phyloP scores from a whole-genome alignment of 306 rosid species.

The Ormosia semicastrata region DNA sequence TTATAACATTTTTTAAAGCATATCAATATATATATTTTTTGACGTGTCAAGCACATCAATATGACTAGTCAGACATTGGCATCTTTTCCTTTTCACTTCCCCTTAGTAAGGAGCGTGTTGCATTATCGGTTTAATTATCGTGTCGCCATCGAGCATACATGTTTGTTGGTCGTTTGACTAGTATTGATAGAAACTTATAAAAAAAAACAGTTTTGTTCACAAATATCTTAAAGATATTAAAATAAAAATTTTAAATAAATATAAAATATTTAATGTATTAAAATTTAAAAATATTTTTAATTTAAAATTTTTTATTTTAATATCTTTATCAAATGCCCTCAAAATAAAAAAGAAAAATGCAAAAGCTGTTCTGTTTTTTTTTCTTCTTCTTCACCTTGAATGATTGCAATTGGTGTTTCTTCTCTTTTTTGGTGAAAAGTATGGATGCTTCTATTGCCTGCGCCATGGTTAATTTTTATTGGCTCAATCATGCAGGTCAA shows the following conservation, averaged over 20 bases:
- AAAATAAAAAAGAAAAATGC: background rate
- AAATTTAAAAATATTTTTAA: too few species aligned
- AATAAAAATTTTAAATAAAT: too few species aligned
- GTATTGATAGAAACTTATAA: background rate
- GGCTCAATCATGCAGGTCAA: background rate
- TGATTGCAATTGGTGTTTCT: constrained; percentile 7
- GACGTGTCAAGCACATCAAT: background rate
- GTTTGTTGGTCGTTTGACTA: constrained; percentile 16
- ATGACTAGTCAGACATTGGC: background rate
- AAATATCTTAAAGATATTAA: too few species aligned
- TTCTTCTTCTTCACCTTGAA: background rate
- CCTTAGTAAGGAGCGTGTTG: background rate
- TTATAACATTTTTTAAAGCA: background rate
- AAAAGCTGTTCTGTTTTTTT: background rate
- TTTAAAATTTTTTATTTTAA: too few species aligned
- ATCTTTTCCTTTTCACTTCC: background rate
- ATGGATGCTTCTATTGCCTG: background rate
- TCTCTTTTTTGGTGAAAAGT: background rate
- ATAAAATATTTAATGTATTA: too few species aligned
- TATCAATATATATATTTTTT: too few species aligned
- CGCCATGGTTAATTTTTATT: background rate
- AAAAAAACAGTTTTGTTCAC: too few species aligned
- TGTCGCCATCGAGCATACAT: constrained; percentile 6
- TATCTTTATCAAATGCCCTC: too few species aligned
- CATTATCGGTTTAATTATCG: background rate